Base-by-base conservation (phyloP, 2,329 filamentous ascomycete genomes). In the Catunica adiposa region DNA sequence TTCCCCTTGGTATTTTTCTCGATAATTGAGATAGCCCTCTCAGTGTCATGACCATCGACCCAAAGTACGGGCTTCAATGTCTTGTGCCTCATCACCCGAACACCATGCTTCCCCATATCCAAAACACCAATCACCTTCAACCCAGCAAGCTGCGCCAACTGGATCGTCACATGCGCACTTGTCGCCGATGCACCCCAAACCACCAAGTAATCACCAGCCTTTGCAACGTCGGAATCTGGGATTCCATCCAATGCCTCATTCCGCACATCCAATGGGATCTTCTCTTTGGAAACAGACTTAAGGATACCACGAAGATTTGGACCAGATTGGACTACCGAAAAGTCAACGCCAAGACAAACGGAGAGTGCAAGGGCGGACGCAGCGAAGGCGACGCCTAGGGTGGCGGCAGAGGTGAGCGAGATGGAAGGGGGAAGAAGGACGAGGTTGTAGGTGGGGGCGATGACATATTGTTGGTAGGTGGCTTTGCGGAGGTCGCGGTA, bases 161-260 rank as follows among this genome's bases (percentile, higher is more conserved):
- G 84, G 2, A 83, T 73, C 0, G 77, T 72, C 5, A 85, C 70
- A 60, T 80, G 76, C 0, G 83, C 84, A 1, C 81, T 85, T 0
- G 82, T 86, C 0, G 82, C 84, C 1, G 82, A 86, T 1, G 73
- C 74, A 56, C 84, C 84, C 84, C 84, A 89, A 50, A 89, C 78
- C 1, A 78, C 79, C 40, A 89, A 67, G 77, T 82, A 88, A 58
- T 89, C 84, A 0, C 81, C 83, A 0, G 67, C 61, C 44, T 70
- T 69, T 1, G 80, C 75, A 7, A 80, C 69, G 0, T 65, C 62
- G 1, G 68, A 62, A 0, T 64, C 60, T 8, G 42, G 20, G 4
- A 83, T 77, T 0, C 74, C 73, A 0, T 72, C 64, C n/a, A 84
- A 71, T 56, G 80, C 82, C 63, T 88, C 84, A 3, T 71, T 64